These are phyloP conservation scores for Lyophyllum shimeji DNA, from an alignment of 768 basidiomycete genomes.

Conservation along the genomic window DNA sequence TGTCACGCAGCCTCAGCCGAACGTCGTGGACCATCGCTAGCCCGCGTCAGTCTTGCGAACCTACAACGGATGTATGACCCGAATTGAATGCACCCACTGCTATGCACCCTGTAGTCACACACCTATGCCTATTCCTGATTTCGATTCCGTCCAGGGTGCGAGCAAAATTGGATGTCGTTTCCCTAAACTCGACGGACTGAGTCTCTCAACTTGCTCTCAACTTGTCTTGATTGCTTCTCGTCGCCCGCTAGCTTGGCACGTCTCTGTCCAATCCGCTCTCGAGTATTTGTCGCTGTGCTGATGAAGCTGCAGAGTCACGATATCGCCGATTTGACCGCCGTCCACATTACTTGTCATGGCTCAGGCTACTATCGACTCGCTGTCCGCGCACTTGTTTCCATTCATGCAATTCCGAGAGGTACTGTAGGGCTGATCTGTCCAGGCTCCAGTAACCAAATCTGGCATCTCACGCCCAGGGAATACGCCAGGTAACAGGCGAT, in stretches of 20 bases:
- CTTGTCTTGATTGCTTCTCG: neutral
- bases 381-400: neutral
- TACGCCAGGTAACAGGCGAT: neutral
- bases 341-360: no score
- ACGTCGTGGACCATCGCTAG: no score
- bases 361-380: neutral
- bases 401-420: neutral
- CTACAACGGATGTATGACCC: no score
- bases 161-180: no score
- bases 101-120: no score
- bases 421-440: neutral
- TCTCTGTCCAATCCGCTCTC: neutral
- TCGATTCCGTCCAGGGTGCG: no score
- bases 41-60: no score
- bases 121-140: no score
- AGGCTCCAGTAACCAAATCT: neutral
- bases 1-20: no score
- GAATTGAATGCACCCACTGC: no score
- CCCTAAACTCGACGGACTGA: no score
- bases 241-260: neutral
- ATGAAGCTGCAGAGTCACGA: neutral
- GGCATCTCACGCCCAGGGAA: neutral
- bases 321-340: neutral
- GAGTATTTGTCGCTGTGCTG: neutral
- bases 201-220: no score